Evolutionary conservation across 495 filamentous ascomycete species (phyloP).

Genomic region (Xylaria grammica): DNA sequence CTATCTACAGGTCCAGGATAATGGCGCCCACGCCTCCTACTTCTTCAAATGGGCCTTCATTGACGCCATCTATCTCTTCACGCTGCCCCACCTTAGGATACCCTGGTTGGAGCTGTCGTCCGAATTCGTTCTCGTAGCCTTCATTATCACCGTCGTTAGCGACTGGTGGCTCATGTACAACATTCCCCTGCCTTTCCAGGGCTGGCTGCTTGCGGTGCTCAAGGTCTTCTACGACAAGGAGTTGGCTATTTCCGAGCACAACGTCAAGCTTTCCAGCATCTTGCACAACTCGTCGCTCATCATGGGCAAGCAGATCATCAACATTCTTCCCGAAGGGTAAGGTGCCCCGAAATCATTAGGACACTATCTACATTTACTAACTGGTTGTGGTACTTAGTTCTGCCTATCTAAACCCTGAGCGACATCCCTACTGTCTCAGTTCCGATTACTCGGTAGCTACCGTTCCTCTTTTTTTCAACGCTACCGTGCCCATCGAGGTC

Average conservation of each 20-base stretch:
- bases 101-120: constrained; percentile 94
- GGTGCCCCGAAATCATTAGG: constrained; percentile 30
- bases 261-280: constrained; percentile 83
- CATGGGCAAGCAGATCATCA: constrained; percentile 92
- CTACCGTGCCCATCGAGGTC: constrained; percentile 83
- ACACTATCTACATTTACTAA: constrained; percentile 21
- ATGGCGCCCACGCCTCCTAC: constrained; percentile 79
- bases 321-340: constrained; percentile 94
- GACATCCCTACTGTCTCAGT: constrained; percentile 77
- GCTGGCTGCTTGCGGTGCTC: constrained; percentile 68
- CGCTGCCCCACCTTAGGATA: constrained; percentile 81
- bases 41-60: constrained; percentile 92
- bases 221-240: constrained; percentile 88
- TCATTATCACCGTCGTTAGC: constrained; percentile 68
- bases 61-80: constrained; percentile 83
- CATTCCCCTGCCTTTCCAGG: constrained; percentile 71
- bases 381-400: constrained; percentile 59
- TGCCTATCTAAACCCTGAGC: constrained; percentile 82
- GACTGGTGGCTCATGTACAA: constrained; percentile 92
- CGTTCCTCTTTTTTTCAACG: constrained; percentile 91
- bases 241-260: constrained; percentile 83
- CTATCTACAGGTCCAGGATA: constrained; percentile 72
- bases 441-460: constrained; percentile 59
- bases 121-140: constrained; percentile 67
- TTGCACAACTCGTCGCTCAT: constrained; percentile 91